A percentile compares a stretch with the other conserved stretches of the same genome.
Evolutionary conservation across 345 rosid genomes (phyloP).

Genomic region (Ceriops tagal): DNA sequence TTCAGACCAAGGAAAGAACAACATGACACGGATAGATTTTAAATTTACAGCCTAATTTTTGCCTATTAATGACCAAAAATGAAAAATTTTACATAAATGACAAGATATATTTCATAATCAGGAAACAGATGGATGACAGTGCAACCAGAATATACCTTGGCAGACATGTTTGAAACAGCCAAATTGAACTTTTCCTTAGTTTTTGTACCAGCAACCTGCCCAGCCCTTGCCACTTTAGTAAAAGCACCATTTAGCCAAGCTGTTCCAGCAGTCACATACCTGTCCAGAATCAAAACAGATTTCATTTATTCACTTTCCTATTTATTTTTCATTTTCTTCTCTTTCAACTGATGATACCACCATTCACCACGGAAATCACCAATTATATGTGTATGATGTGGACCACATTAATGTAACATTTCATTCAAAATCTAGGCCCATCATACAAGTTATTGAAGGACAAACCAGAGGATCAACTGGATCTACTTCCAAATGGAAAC

Average conservation of each 20-base stretch:
- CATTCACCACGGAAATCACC: not conserved
- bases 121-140: slow-evolving; percentile 3
- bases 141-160: slow-evolving; percentile 52
- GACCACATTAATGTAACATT: not conserved
- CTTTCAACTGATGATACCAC: not conserved
- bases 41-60: not conserved
- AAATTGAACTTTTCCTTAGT: slow-evolving; percentile 77
- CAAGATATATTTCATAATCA: not conserved
- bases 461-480: not conserved
- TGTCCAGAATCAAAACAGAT: slow-evolving; percentile 23
- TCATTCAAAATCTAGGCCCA: not conserved
- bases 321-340: not conserved
- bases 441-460: not conserved
- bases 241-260: slow-evolving; percentile 94
- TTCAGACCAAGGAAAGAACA: too few relatives aligned
- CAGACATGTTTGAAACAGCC: slow-evolving; percentile 75
- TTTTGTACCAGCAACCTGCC: slow-evolving; percentile 84
- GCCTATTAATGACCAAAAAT: not conserved
- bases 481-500: not conserved
- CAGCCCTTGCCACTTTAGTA: slow-evolving; percentile 79
- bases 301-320: not conserved
- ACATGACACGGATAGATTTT: too few relatives aligned
- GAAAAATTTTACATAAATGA: not conserved
- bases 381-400: not conserved
- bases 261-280: slow-evolving; percentile 79